Base-by-base conservation (phyloP, 352 stramenopile genomes). In the Globisporangium apiculatum region DNA sequence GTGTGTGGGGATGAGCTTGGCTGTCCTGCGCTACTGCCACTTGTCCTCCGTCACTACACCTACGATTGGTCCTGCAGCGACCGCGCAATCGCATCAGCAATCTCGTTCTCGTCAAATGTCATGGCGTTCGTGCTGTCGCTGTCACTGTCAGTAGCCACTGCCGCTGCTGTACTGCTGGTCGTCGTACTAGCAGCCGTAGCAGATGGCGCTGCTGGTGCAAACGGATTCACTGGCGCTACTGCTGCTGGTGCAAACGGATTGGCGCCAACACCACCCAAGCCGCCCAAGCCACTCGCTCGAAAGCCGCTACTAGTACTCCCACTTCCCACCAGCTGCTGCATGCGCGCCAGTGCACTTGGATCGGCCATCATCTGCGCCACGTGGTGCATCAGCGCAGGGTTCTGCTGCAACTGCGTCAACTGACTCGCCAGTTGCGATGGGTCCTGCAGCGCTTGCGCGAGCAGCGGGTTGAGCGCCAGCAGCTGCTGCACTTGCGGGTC, bases 401-500 rank as follows among this genome's bases (percentile, higher is more conserved):
- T 89, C 54, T 87, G 82, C 65, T 92, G 79, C 51, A 92, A 56
- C 9, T 67, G 68, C 51, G 86, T 72, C 51, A 94, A 61, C 17
- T 79, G 79, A 67, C 92, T 79, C 35, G 69, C 53, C 40, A 94
- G 65, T 53, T 91, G 60, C 18, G 75, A 68, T n/a, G 84, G 84
- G 51, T 91, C 90, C 64, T 87, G 76, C 55, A 94, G 51, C 9
- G 75, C 75, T 66, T 92, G 84, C 5, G 78, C 76, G 48, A 91
- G 61, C 80, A 92, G 87, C 6, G 84, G 84, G 55, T 92, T 94
- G 45, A 69, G 57, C 51, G 87, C 77, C 18, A 76, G 75, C 76
- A 93, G 81, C 76, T 91, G 83, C 68, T 90, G 83, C 60, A 94
- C 72, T 69, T 80, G 83, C 35, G 81, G 79, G 66, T 89, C 73